These are phyloP conservation scores for Collybiopsis confluens DNA, from an alignment of 768 basidiomycete genomes.

Conservation along the genomic window DNA sequence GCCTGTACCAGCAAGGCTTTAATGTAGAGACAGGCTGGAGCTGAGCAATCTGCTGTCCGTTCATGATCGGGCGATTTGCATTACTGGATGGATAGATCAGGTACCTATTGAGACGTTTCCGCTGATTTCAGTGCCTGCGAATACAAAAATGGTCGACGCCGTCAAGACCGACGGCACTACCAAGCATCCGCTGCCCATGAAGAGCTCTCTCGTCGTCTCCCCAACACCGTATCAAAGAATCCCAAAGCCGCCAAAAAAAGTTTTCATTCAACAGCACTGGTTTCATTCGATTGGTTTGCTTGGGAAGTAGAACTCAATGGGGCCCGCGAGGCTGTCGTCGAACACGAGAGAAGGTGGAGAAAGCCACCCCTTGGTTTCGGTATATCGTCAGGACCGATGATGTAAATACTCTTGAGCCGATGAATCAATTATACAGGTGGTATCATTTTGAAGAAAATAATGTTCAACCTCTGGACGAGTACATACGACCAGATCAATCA, in stretches of 20 bases:
- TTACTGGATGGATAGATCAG: not conserved
- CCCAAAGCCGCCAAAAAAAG: not conserved
- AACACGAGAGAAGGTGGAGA: constrained; percentile 73
- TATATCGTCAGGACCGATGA: constrained; percentile 56
- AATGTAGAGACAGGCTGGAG: not conserved
- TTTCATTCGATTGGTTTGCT: constrained; percentile 33
- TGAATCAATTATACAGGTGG: constrained; percentile 32
- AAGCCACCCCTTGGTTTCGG: constrained; percentile 87
- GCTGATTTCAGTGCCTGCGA: too few relatives aligned
- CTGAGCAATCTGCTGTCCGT: not conserved
- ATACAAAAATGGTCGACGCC: too few relatives aligned
- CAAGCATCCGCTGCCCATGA: not conserved
- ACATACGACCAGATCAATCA: constrained; percentile 65
- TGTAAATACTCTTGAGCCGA: not conserved
- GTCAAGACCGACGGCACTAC: not conserved
- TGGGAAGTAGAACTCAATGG: constrained; percentile 57
- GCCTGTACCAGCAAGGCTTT: not conserved
- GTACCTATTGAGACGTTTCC: too few relatives aligned
- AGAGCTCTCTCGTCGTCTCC: not conserved
- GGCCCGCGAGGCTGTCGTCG: constrained; percentile 69
- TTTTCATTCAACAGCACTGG: not conserved
- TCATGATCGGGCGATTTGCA: not conserved
- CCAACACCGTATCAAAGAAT: not conserved
- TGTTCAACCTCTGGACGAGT: constrained; percentile 83
- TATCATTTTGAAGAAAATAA: constrained; percentile 59